These are phyloP conservation scores for Dictyostelium citrinum DNA, from an alignment of 78 protist genomes.

Conservation along the genomic window DNA sequence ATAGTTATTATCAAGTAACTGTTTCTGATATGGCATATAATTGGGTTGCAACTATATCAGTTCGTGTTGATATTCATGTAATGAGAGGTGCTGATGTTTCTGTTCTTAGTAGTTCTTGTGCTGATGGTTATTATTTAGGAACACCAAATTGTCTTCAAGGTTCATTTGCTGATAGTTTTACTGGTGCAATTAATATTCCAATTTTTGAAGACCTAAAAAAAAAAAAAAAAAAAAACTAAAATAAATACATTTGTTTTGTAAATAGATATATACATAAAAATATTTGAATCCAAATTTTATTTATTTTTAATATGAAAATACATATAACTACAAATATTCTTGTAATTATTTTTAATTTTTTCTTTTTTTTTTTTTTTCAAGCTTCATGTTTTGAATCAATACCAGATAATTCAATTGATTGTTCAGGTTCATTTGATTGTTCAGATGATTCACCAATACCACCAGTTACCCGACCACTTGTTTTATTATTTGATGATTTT, in stretches of 20 bases:
- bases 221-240: background rate
- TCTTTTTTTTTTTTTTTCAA: background rate
- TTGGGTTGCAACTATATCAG: background rate
- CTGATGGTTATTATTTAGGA: slow-evolving; percentile 7
- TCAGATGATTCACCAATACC: background rate
- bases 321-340: background rate
- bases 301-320: background rate
- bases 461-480: background rate
- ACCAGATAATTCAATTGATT: background rate
- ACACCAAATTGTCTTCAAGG: background rate
- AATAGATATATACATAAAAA: background rate
- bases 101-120: background rate
- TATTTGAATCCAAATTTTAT: background rate
- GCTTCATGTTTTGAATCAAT: background rate
- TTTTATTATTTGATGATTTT: background rate
- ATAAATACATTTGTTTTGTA: background rate
- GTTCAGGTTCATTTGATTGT: background rate
- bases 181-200: background rate
- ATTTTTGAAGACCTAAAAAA: background rate
- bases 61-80: background rate
- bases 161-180: background rate
- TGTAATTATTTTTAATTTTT: background rate
- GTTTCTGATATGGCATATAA: background rate
- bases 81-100: background rate
- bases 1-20: background rate